Conservation (phyloP, 2,329 filamentous ascomycete species). For the Proliferodiscus dingleyae region DNA sequence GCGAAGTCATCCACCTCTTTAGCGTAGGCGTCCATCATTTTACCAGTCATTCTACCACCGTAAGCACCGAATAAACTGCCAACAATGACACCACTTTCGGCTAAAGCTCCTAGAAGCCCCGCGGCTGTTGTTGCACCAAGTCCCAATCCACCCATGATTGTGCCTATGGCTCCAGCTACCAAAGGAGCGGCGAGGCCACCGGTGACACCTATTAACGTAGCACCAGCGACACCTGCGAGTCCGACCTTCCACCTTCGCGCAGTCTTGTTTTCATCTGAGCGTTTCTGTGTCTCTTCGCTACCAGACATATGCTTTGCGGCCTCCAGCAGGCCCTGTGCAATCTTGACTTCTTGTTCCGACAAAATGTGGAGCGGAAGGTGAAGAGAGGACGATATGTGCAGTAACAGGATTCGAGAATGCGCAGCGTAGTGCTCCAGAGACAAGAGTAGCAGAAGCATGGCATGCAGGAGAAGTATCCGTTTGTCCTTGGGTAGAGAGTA, state of each 20-base stretch:
- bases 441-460: constrained; percentile 65
- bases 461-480: constrained; percentile 64
- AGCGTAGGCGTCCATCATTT: constrained; percentile 84
- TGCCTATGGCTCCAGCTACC: constrained; percentile 72
- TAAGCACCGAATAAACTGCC: constrained; percentile 91
- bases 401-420: constrained; percentile 66
- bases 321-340: constrained; percentile 69
- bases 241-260: constrained; percentile 85
- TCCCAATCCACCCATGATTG: constrained; percentile 70
- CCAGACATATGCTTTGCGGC: constrained; percentile 67
- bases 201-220: constrained; percentile 68
- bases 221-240: constrained; percentile 80
- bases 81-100: constrained; percentile 73
- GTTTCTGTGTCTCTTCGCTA: constrained; percentile 68
- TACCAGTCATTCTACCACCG: constrained; percentile 72
- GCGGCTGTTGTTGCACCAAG: constrained; percentile 71
- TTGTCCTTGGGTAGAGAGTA: constrained; percentile 55
- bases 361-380: constrained; percentile 61
- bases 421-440: constrained; percentile 74
- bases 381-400: constrained; percentile 66
- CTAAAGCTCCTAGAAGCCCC: constrained; percentile 72
- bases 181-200: constrained; percentile 74
- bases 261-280: constrained; percentile 64
- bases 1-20: constrained; percentile 86
- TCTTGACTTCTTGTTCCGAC: constrained; percentile 66